phyloP scores from a whole-genome alignment of 2,329 filamentous ascomycete genomes.

The Eutypella sp. region DNA sequence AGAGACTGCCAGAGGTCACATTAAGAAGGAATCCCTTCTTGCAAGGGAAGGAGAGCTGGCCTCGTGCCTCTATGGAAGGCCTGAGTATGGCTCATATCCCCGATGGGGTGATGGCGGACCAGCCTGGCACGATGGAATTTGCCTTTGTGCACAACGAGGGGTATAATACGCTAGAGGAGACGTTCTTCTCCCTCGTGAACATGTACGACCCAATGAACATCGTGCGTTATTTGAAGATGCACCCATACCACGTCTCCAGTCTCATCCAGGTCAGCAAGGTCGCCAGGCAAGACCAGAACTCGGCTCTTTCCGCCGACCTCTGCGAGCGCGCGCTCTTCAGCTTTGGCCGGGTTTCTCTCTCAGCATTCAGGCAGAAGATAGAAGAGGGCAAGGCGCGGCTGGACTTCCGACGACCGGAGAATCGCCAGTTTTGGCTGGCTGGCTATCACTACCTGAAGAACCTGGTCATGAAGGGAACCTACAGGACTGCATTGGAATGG shows the following conservation, averaged over 20 bases:
- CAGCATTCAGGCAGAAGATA: slow-evolving; percentile 71
- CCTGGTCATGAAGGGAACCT: slow-evolving; percentile 85
- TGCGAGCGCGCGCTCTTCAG: slow-evolving; percentile 89
- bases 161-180: slow-evolving; percentile 70
- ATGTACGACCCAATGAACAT: slow-evolving; percentile 79
- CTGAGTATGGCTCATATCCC: slow-evolving; percentile 68
- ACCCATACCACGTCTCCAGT: slow-evolving; percentile 88
- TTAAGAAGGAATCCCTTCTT: slow-evolving; percentile 78
- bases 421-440: slow-evolving; percentile 87
- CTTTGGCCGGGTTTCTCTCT: slow-evolving; percentile 83
- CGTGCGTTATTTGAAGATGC: slow-evolving; percentile 66
- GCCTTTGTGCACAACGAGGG: slow-evolving; percentile 67
- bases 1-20: slow-evolving; percentile 65
- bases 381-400: slow-evolving; percentile 74
- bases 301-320: slow-evolving; percentile 78
- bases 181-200: slow-evolving; percentile 77
- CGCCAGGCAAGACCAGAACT: slow-evolving; percentile 85
- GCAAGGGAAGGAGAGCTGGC: slow-evolving; percentile 85
- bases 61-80: slow-evolving; percentile 70
- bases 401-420: slow-evolving; percentile 77
- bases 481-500: slow-evolving; percentile 91
- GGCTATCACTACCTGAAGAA: slow-evolving; percentile 85
- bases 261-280: slow-evolving; percentile 92
- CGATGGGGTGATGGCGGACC: slow-evolving; percentile 22
- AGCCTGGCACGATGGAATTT: slow-evolving; percentile 63